phyloP scores from a whole-genome alignment of 805 yeast genomes.

The Ogataea allantospora region DNA sequence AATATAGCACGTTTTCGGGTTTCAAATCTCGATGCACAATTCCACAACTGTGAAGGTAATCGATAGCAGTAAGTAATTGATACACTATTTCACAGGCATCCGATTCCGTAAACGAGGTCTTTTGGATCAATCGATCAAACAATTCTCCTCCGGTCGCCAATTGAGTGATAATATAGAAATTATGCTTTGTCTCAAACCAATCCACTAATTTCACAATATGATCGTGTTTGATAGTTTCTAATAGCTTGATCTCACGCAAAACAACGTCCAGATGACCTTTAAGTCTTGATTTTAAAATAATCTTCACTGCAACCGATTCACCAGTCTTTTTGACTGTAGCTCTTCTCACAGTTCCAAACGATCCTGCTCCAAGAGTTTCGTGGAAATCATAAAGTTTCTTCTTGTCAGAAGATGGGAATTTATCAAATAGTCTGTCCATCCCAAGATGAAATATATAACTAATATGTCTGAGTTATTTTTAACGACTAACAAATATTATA shows the following conservation, averaged over 20 bases:
- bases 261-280: conserved; percentile 65
- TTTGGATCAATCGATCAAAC: conserved; percentile 77
- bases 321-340: conserved; percentile 48
- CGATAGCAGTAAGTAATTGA: conserved; percentile 75
- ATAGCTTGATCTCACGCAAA: conserved; percentile 70
- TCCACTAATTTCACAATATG: conserved; percentile 88
- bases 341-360: conserved; percentile 87
- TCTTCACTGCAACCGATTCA: conserved; percentile 87
- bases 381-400: conserved; percentile 75
- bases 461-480: not conserved
- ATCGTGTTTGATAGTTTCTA: conserved; percentile 70
- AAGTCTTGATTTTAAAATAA: conserved; percentile 80
- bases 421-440: conserved; percentile 18
- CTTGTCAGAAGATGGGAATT: conserved; percentile 35
- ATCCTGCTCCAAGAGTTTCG: conserved; percentile 88
- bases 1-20: conserved; percentile 86
- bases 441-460: not conserved
- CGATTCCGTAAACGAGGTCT: conserved; percentile 83
- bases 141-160: conserved; percentile 95
- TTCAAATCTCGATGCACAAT: conserved; percentile 93
- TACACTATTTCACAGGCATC: conserved; percentile 77
- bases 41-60: conserved; percentile 69
- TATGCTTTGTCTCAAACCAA: conserved; percentile 92
- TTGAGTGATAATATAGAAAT: conserved; percentile 91
- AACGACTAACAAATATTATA: no score